A percentile compares a stretch with the other conserved stretches of the same genome.
phyloP scores from a whole-genome alignment of 768 basidiomycete genomes.

The Lentinula sp. region DNA sequence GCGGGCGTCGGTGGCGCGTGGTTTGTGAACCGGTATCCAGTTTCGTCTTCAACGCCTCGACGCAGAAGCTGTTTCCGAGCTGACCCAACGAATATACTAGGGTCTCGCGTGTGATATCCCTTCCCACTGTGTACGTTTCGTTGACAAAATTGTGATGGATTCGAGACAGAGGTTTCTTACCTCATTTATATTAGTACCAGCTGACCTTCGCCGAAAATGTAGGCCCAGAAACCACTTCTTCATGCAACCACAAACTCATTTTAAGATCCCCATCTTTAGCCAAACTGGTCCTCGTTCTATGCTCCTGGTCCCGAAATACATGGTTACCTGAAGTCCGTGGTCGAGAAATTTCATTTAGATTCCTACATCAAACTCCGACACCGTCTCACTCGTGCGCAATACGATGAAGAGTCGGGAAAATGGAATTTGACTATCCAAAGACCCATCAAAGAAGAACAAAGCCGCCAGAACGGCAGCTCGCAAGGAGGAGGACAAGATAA shows the following conservation, averaged over 20 bases:
- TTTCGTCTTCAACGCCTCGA: not conserved
- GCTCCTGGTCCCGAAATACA: constrained; percentile 55
- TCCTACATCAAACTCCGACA: constrained; percentile 51
- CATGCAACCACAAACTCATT: not conserved
- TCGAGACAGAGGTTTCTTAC: not conserved
- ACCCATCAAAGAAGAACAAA: constrained; percentile 13
- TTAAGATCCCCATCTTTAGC: constrained; percentile 21
- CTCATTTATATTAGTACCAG: constrained; percentile 37
- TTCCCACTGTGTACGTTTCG: constrained; percentile 36
- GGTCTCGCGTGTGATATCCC: constrained; percentile 61
- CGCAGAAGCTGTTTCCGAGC: not conserved
- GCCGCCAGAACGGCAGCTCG: constrained; percentile 4
- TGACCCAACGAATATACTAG: constrained; percentile 15
- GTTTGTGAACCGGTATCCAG: constrained; percentile 23
- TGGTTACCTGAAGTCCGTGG: constrained; percentile 44
- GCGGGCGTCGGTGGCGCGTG: constrained; percentile 59
- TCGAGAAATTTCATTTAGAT: constrained; percentile 49
- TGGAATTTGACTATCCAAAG: constrained; percentile 48
- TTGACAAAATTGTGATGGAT: not conserved
- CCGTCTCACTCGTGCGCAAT: constrained; percentile 45
- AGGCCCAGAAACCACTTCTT: constrained; percentile 5
- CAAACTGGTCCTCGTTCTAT: constrained; percentile 58
- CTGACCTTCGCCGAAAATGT: constrained; percentile 51
- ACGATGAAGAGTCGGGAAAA: constrained; percentile 43
- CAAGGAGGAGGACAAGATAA: constrained; percentile 13